Conservation (phyloP, 78 protist species). For the Tieghemostelium lacteum region DNA sequence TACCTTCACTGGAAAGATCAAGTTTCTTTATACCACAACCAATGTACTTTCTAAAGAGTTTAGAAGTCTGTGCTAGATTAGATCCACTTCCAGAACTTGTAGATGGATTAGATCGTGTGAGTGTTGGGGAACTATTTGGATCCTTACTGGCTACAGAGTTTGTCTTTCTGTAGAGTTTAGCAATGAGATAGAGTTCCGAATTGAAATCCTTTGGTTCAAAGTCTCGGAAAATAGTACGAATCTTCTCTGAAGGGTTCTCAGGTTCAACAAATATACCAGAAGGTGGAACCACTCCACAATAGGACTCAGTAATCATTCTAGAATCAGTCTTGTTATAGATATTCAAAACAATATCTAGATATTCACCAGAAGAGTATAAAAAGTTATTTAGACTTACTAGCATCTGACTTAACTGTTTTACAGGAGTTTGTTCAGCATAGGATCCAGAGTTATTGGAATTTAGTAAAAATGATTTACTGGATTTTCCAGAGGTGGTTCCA, state of each 20-base stretch:
- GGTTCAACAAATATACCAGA: constrained; percentile 71
- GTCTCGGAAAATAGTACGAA: constrained; percentile 56
- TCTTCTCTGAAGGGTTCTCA: constrained; percentile 67
- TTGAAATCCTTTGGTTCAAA: constrained; percentile 35
- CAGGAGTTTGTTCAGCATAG: too few species aligned
- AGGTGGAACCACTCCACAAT: constrained; percentile 57
- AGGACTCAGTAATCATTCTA: constrained; percentile 27
- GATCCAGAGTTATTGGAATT: too few species aligned
- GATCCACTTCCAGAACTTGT: background rate
- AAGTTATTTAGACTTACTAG: constrained; percentile 57
- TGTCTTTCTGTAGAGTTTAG: constrained; percentile 44
- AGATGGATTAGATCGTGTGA: constrained; percentile 39
- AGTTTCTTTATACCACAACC: constrained; percentile 73
- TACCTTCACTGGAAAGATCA: constrained; percentile 6
- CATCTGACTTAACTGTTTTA: constrained; percentile 9
- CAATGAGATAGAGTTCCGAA: constrained; percentile 34
- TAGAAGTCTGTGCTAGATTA: background rate
- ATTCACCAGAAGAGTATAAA: constrained; percentile 64
- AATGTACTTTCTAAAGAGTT: constrained; percentile 43
- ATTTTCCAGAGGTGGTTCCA: too few species aligned
- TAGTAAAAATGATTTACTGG: constrained; percentile 4
- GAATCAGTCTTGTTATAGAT: constrained; percentile 31
- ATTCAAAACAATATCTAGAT: constrained; percentile 38
- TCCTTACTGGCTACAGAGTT: constrained; percentile 22
- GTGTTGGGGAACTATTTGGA: constrained; percentile 70